Conservation (phyloP, 2,329 filamentous ascomycete genomes). For the Zymoseptoria crescenta region DNA sequence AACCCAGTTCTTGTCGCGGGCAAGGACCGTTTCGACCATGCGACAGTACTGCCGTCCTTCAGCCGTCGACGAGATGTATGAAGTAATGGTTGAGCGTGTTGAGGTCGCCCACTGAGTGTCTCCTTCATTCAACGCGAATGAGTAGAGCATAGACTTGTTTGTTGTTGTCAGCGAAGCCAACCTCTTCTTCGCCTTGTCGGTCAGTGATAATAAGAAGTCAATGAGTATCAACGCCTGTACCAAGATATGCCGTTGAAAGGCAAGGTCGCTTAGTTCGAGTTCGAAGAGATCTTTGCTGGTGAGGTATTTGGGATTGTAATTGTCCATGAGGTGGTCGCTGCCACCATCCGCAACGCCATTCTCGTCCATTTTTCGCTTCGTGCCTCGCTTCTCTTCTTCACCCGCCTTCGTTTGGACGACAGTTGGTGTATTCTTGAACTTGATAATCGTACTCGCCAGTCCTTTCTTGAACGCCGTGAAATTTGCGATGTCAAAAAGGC, state of each 20-base stretch:
- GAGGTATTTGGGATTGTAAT: constrained; percentile 95
- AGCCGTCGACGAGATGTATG: constrained; percentile 54
- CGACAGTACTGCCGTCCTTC: constrained; percentile 92
- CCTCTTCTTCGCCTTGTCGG: constrained; percentile 72
- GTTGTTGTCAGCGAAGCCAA: constrained; percentile 52
- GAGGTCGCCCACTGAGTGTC: constrained; percentile 78
- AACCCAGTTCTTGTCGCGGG: constrained; percentile 96
- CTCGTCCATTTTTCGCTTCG: constrained; percentile 56
- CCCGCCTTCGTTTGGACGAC: constrained; percentile 64
- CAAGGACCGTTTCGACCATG: constrained; percentile 93
- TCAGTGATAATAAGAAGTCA: constrained; percentile 90
- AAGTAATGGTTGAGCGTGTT: constrained; percentile 70
- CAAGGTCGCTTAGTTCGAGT: constrained; percentile 90
- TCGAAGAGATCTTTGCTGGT: constrained; percentile 97
- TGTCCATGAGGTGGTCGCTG: constrained; percentile 53
- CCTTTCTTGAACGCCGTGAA: constrained; percentile 59
- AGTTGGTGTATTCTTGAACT: constrained; percentile 64
- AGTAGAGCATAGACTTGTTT: constrained; percentile 84
- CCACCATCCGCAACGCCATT: constrained; percentile 4
- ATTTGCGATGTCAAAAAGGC: constrained; percentile 61
- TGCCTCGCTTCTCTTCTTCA: constrained; percentile 53
- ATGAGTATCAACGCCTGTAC: constrained; percentile 92
- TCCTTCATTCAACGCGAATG: constrained; percentile 68
- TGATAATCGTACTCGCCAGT: constrained; percentile 56
- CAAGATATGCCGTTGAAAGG: constrained; percentile 87